A percentile compares a stretch with the other conserved stretches of the same genome.
These are phyloP conservation scores for Zangia roseola DNA, from an alignment of 768 basidiomycete species.

Conservation along the genomic window DNA sequence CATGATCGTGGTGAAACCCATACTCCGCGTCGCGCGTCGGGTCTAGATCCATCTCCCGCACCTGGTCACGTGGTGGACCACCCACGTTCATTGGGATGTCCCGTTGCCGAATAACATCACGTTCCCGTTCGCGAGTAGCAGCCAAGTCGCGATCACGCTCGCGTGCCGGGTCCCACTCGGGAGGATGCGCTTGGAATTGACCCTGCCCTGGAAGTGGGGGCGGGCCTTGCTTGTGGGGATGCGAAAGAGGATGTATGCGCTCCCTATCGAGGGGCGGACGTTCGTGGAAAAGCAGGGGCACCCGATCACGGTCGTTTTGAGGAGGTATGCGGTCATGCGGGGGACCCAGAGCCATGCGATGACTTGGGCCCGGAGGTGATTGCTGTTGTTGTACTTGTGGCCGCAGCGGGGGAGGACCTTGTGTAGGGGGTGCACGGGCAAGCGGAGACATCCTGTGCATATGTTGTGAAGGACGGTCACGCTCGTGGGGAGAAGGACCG, in stretches of 20 bases:
- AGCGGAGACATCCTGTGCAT: constrained; percentile 27
- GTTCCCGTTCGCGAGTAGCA: constrained; percentile 24
- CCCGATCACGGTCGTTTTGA: constrained; percentile 25
- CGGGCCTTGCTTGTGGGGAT: constrained; percentile 19
- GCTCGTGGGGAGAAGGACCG: constrained; percentile 26
- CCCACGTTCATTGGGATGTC: constrained; percentile 15
- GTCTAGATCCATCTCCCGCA: constrained; percentile 26
- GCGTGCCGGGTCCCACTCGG: constrained; percentile 27
- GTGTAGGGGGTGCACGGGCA: constrained; percentile 17
- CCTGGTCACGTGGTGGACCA: constrained; percentile 24
- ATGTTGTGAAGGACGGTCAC: constrained; percentile 20
- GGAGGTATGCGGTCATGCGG: constrained; percentile 25
- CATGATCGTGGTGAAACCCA: constrained; percentile 23
- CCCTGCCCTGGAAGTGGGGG: constrained; percentile 29
- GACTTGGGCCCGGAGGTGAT: constrained; percentile 24
- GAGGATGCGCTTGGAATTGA: constrained; percentile 29
- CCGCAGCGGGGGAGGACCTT: constrained; percentile 16
- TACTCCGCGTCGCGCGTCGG: constrained; percentile 24
- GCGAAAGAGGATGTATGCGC: constrained; percentile 28
- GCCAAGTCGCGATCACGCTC: constrained; percentile 25
- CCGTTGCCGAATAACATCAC: constrained; percentile 23
- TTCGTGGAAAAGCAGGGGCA: constrained; percentile 22
- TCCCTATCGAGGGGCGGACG: constrained; percentile 23
- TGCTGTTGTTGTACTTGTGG: constrained; percentile 24
- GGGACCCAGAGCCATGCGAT: constrained; percentile 20